Percentiles rank a stretch among this genome's conserved stretches.
Evolutionary conservation across 1,284 basidiomycete species (phyloP).

Genomic region (Leucoagaricus sp.): DNA sequence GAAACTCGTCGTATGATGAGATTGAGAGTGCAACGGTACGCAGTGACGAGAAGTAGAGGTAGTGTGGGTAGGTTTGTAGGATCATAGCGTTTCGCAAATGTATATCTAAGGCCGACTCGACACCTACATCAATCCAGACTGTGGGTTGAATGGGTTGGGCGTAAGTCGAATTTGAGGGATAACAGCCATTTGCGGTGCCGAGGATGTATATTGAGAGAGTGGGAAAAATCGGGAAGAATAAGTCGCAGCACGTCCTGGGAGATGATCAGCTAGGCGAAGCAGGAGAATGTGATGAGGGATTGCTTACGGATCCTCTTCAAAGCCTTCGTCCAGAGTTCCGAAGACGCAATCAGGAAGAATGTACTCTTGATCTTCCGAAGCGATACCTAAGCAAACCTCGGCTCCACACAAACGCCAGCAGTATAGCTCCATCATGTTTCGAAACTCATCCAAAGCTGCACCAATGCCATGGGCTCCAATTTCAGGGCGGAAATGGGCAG

Average conservation of each 20-base stretch:
- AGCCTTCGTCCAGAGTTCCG: slow-evolving; percentile 43
- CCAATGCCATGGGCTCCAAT: slow-evolving; percentile 11
- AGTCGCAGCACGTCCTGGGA: slow-evolving; percentile 42
- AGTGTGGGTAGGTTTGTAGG: slow-evolving; percentile 48
- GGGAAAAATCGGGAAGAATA: slow-evolving; percentile 56
- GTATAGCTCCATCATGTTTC: slow-evolving; percentile 33
- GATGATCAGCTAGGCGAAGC: background rate
- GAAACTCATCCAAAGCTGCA: slow-evolving; percentile 25
- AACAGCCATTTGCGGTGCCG: slow-evolving; percentile 28
- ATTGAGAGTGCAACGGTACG: slow-evolving; percentile 50
- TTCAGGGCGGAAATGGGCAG: slow-evolving; percentile 15
- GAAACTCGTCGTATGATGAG: slow-evolving; percentile 52
- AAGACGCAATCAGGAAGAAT: slow-evolving; percentile 44
- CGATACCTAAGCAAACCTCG: slow-evolving; percentile 42
- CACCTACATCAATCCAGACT: slow-evolving; percentile 41
- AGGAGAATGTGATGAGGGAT: slow-evolving; percentile 13
- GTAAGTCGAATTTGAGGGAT: slow-evolving; percentile 12
- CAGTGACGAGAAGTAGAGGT: slow-evolving; percentile 53
- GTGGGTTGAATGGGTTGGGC: slow-evolving; percentile 19
- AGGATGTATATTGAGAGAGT: slow-evolving; percentile 53
- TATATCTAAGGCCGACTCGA: slow-evolving; percentile 49
- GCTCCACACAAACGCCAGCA: slow-evolving; percentile 43
- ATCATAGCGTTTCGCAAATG: slow-evolving; percentile 58
- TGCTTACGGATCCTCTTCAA: slow-evolving; percentile 42
- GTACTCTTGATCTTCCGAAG: slow-evolving; percentile 45